A percentile compares a stretch with the other conserved stretches of the same genome.
These are phyloP conservation scores for Haplographium delicatum DNA, from an alignment of 495 filamentous ascomycete species.

Conservation along the genomic window DNA sequence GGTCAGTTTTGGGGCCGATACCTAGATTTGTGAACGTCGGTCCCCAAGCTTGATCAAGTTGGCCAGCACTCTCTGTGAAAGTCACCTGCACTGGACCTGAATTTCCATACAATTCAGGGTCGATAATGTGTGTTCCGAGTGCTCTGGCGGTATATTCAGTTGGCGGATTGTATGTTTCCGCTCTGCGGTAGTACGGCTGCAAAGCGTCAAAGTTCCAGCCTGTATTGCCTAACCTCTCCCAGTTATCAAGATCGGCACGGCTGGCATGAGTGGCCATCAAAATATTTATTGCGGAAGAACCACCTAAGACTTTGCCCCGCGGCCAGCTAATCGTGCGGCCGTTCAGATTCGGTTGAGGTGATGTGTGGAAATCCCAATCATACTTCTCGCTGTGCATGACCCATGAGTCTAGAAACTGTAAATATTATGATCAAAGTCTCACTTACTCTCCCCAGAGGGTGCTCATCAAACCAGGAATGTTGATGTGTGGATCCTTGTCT, in stretches of 20 bases:
- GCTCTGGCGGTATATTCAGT: not conserved
- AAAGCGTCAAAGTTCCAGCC: conserved; percentile 35
- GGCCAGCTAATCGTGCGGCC: conserved; percentile 1
- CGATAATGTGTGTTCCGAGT: not conserved
- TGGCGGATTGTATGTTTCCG: conserved; percentile 12
- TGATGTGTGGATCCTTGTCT: conserved; percentile 1
- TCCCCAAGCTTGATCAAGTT: not conserved
- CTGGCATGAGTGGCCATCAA: conserved; percentile 1
- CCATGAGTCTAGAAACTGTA: too few species aligned
- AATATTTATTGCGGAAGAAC: conserved; percentile 4
- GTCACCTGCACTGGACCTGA: not conserved
- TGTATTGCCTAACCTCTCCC: conserved; percentile 34
- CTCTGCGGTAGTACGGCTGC: conserved; percentile 34
- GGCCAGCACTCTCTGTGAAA: not conserved
- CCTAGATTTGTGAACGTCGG: conserved; percentile 4
- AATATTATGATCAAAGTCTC: too few species aligned
- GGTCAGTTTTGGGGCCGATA: not conserved
- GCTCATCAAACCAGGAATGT: not conserved
- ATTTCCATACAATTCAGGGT: not conserved
- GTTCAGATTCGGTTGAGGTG: conserved; percentile 3
- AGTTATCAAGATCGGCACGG: conserved; percentile 16
- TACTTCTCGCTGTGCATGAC: too few species aligned
- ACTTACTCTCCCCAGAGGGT: too few species aligned
- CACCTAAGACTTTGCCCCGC: conserved; percentile 3
- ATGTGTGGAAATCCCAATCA: conserved; percentile 3